Base-by-base conservation (phyloP, 306 rosid genomes). In the Rosa persica region DNA sequence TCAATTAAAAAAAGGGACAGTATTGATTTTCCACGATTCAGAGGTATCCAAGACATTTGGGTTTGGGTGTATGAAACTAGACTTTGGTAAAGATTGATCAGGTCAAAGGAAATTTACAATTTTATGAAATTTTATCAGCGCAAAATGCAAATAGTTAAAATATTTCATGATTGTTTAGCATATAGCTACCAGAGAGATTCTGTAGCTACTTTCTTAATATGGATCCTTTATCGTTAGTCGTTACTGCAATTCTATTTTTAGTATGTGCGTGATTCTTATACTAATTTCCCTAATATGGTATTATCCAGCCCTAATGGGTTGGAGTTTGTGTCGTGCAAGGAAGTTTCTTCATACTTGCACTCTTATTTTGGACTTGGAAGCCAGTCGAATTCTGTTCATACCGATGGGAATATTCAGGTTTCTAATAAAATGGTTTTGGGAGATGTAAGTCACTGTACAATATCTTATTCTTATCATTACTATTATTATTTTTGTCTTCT, bases 231-330 rank as follows among this genome's bases (percentile, higher is more conserved):
- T 55, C 30, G 22, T 23, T 55, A n/a, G 62, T 54, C 61, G 46
- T 42, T 52, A 25, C 78, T 83, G 67, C 40, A 67, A 62, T 67
- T 81, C 70, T 44, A 76, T 40, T 43, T 30, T 69, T 54, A 54
- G 70, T 77, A 66, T 69, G 13, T 47, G 70, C 65, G 36, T 77
- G 78, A 66, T 81, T 83, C 88, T 85, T 76, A 80, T 78, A 72
- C 81, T 66, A 80, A 69, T 75, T 70, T 81, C 42, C 76, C 80
- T 83, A 74, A 83, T 85, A 75, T 78, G 83, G 77, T 84, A 81
- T 75, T 83, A 71, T 89, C 75, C 92, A 92, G 97, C 85, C 96
- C 97, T 87, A 79, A 84, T 82, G 97, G 97, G 85, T 83, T 34
- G 77, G 88, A 90, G 84, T 92, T 92, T 86, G 86, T 80, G 79